Evolutionary conservation across 1,284 basidiomycete genomes (phyloP), one percentile per base, ranked within the genome.

Genomic region (Athelia psychrophila): DNA sequence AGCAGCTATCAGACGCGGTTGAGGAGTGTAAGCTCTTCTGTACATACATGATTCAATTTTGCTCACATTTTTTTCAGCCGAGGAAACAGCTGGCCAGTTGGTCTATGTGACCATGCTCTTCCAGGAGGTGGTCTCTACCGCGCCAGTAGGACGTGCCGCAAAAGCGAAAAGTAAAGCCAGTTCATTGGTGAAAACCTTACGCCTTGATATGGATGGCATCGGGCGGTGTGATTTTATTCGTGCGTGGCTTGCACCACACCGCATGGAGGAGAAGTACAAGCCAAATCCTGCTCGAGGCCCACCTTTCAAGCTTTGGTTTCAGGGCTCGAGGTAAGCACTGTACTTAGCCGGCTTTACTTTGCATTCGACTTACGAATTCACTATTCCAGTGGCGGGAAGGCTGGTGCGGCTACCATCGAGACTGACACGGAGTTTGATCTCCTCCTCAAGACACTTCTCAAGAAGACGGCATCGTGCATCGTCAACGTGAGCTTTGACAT

Each of bases 291-390:
- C 12, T 12, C 20, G 15, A 22, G 58, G 59, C 3, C 59, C 56
- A 23, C 22, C 42, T 15, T 61, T 63, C 53, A 60, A 58, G 52
- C 23, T 64, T 5, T 60, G 52, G 49, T 63, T 54, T 57, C 55
- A 54, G 12, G 59, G 58, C 18, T 50, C 49, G 2, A 49, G 32
- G 58, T 64, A 50, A 15, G 47, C 59, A 18, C 2, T n/a, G n/a
- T n/a, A n/a, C n/a, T n/a, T n/a, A n/a, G n/a, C n/a, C n/a, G 12
- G 18, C 10, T 16, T 47, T 47, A 32, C 33, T 25, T 24, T 22
- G 3, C 18, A 6, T 44, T 44, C 20, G 12, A 44, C 24, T 12
- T 10, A 44, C 42, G 10, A 35, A 35, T n/a, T 35, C n/a, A 35
- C 33, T 35, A 12, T 12, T 35, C 12, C 22, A 56, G 52, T 33